These are phyloP conservation scores for Aspergillus kassunensis DNA, from an alignment of 495 filamentous ascomycete genomes.

Conservation along the genomic window DNA sequence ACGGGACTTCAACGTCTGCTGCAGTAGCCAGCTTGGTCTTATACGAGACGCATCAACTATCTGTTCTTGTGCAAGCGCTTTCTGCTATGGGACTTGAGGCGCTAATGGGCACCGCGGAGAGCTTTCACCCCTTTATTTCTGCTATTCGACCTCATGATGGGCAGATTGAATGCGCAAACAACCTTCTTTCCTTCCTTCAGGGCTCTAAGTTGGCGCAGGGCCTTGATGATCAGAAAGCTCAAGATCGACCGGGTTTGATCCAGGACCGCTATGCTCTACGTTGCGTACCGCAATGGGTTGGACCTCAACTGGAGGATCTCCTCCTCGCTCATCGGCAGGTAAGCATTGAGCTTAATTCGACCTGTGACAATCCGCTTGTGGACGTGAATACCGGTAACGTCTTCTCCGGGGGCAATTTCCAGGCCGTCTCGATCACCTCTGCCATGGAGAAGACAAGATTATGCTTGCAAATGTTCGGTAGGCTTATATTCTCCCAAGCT, in stretches of 20 bases:
- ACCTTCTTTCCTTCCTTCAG: conserved; percentile 50
- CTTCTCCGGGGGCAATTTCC: conserved; percentile 61
- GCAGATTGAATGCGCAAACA: conserved; percentile 54
- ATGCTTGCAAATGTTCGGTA: conserved; percentile 54
- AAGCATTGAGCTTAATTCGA: conserved; percentile 56
- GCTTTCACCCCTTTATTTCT: conserved; percentile 59
- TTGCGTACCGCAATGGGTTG: conserved; percentile 62
- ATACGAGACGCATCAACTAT: conserved; percentile 54
- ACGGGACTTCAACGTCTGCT: conserved; percentile 59
- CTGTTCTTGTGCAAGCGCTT: conserved; percentile 56
- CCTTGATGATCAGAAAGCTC: conserved; percentile 16
- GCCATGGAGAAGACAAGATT: conserved; percentile 60
- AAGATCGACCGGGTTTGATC: conserved; percentile 34
- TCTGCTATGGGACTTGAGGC: conserved; percentile 43
- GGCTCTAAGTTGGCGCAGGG: conserved; percentile 30
- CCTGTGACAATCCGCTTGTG: conserved; percentile 62
- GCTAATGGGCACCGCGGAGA: conserved; percentile 50
- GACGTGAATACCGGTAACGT: conserved; percentile 33
- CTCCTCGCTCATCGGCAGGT: conserved; percentile 53
- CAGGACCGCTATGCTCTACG: conserved; percentile 63
- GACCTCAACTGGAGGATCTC: conserved; percentile 60
- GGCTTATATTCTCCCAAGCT: conserved; percentile 55
- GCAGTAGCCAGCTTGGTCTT: conserved; percentile 52
- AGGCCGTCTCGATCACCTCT: conserved; percentile 56
- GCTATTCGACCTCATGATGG: conserved; percentile 56